Evolutionary conservation across 257 asterid genomes (phyloP).

Genomic region (Ilex aquifolium): DNA sequence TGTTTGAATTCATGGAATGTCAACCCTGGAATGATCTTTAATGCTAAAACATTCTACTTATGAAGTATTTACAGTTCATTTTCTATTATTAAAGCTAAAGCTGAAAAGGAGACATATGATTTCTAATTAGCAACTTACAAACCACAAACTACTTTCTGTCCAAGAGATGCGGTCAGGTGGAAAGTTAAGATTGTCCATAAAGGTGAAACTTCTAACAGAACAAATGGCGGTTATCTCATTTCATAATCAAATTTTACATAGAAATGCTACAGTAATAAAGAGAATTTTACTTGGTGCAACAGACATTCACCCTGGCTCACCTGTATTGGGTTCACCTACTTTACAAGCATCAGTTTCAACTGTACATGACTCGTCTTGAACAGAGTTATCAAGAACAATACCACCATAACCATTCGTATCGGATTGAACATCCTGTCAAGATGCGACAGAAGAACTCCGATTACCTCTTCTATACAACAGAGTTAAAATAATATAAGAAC

Average conservation of each 20-base stretch:
- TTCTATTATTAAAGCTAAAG: too few species aligned
- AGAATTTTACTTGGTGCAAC: not conserved
- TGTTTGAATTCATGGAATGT: too few species aligned
- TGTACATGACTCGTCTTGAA: conserved; percentile 11
- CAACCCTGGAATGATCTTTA: too few species aligned
- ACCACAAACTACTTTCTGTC: not conserved
- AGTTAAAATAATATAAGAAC: not conserved
- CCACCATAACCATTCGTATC: conserved; percentile 11
- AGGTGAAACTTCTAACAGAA: too few species aligned
- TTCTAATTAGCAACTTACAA: too few species aligned
- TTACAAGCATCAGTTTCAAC: conserved; percentile 22
- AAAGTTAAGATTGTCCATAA: too few species aligned
- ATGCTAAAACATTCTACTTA: too few species aligned
- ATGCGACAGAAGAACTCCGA: not conserved
- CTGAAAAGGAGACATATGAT: too few species aligned
- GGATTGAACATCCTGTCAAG: conserved; percentile 15
- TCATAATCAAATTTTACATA: not conserved
- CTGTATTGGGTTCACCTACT: conserved; percentile 33
- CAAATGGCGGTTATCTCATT: not conserved
- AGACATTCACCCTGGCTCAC: conserved; percentile 28
- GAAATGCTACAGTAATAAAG: not conserved
- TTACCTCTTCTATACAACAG: not conserved
- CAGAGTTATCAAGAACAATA: conserved; percentile 6
- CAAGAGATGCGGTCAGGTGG: not conserved
- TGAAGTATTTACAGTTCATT: too few species aligned